Evolutionary conservation across 805 yeast species (phyloP), one percentile per base, ranked within the genome.

Genomic region (Metschnikowia noctiluminum): DNA sequence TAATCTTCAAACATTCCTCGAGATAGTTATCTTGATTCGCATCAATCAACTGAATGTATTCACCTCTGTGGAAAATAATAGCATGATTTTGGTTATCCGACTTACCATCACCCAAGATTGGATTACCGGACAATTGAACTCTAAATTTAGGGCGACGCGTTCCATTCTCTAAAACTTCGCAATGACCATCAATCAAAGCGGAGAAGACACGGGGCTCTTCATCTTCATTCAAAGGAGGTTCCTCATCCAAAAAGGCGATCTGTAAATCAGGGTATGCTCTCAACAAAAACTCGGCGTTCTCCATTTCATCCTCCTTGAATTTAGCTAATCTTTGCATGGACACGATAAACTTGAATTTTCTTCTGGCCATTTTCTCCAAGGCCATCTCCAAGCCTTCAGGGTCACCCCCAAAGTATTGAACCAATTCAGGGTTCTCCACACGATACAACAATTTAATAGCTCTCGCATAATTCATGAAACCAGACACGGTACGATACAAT

Each of bases 391-490:
- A 79, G 61, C 96, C 95, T 74, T 92, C 98, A 51, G 97, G 96
- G 68, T 92, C 95, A 61, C 98, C 98, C 60, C 97, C 98, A 66
- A 91, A 92, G 90, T 91, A 89, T 77, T 94, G 97, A 53, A 91
- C 96, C 67, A 89, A 84, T 68, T 69, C 70, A 34, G 73, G 71
- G 62, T 70, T 71, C 60, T 80, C 81, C 35, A 77, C 79, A 51
- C 77, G 77, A 60, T 41, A 71, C 45, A 73, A 65, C 54, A 73
- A 65, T 55, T 73, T 73, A 48, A 73, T 72, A 14, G 78, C 78
- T 61, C 76, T 65, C 10, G 77, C 74, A 52, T 73, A 72, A 54
- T 73, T 73, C 77, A 73, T 71, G 57, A 73, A 73, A 38, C 78
- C 78, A 32, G 76, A 67, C 35, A 73, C 73, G 44, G 78, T 73